Conservation (phyloP, 164 flowering plant species). For the Stephania yunnanensis region DNA sequence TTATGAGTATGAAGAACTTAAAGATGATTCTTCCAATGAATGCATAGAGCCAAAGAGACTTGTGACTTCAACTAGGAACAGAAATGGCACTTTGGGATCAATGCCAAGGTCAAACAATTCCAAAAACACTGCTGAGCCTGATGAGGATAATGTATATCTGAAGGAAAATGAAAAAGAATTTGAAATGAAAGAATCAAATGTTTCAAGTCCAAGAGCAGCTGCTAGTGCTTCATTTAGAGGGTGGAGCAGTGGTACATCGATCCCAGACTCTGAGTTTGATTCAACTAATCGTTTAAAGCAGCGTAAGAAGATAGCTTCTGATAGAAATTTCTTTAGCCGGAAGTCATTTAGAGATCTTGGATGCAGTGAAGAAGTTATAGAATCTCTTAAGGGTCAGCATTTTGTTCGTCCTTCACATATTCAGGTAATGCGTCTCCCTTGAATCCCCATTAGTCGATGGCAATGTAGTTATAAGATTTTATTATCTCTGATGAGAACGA, state of each 20-base stretch:
- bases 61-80: constrained; percentile 9
- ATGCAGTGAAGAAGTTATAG: constrained; percentile 58
- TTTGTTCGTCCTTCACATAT: constrained; percentile 76
- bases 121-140: background rate
- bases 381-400: constrained; percentile 44
- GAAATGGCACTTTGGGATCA: constrained; percentile 16
- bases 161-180: constrained; percentile 15
- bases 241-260: constrained; percentile 44
- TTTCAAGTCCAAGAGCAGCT: constrained; percentile 23
- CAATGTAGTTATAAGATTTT: background rate
- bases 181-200: constrained; percentile 10
- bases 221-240: constrained; percentile 36
- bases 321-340: constrained; percentile 56
- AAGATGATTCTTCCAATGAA: constrained; percentile 9
- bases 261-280: constrained; percentile 15
- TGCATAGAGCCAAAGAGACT: constrained; percentile 15
- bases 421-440: constrained; percentile 49
- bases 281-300: constrained; percentile 16
- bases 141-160: constrained; percentile 3
- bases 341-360: constrained; percentile 67
- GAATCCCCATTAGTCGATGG: background rate
- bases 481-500: background rate
- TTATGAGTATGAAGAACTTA: constrained; percentile 13
- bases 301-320: constrained; percentile 21
- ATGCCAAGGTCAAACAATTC: constrained; percentile 7